phyloP scores from a whole-genome alignment of 768 basidiomycete species.

The Phanerochaete carnosa region DNA sequence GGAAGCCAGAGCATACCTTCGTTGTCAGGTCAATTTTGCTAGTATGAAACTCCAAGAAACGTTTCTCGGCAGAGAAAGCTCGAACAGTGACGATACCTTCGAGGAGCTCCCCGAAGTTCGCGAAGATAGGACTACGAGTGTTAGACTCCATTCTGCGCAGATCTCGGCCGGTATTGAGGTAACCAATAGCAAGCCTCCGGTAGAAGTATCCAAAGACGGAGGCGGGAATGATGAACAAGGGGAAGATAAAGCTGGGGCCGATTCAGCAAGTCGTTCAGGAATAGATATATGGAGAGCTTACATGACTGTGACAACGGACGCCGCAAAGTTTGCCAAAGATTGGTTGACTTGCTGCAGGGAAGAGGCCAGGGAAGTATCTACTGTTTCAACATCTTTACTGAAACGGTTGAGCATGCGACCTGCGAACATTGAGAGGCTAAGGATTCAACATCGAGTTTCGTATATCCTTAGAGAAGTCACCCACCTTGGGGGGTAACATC shows the following conservation, averaged over 20 bases:
- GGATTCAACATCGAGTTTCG: not conserved
- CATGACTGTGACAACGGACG: conserved; percentile 71
- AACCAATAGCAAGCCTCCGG: conserved; percentile 64
- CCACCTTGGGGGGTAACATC: conserved; percentile 79
- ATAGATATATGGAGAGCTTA: conserved; percentile 28
- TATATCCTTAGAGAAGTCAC: not conserved
- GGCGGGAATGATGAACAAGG: conserved; percentile 79
- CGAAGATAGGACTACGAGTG: conserved; percentile 79
- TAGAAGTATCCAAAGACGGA: conserved; percentile 71
- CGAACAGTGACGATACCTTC: conserved; percentile 92
- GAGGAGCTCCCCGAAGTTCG: conserved; percentile 76
- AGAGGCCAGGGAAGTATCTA: conserved; percentile 68
- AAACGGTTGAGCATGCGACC: conserved; percentile 88
- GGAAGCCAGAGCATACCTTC: conserved; percentile 41
- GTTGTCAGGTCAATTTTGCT: conserved; percentile 74
- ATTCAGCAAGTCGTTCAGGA: not conserved
- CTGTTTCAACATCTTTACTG: conserved; percentile 84
- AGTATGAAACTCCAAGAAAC: conserved; percentile 76
- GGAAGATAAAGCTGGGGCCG: conserved; percentile 61
- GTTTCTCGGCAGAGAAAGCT: conserved; percentile 79
- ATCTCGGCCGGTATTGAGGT: conserved; percentile 79
- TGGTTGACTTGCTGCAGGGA: conserved; percentile 76
- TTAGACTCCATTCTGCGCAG: conserved; percentile 90
- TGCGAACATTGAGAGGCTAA: conserved; percentile 19
- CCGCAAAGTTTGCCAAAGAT: conserved; percentile 73